These are phyloP conservation scores for Bipolaris bicolor DNA, from an alignment of 2,329 filamentous ascomycete species.

Conservation along the genomic window DNA sequence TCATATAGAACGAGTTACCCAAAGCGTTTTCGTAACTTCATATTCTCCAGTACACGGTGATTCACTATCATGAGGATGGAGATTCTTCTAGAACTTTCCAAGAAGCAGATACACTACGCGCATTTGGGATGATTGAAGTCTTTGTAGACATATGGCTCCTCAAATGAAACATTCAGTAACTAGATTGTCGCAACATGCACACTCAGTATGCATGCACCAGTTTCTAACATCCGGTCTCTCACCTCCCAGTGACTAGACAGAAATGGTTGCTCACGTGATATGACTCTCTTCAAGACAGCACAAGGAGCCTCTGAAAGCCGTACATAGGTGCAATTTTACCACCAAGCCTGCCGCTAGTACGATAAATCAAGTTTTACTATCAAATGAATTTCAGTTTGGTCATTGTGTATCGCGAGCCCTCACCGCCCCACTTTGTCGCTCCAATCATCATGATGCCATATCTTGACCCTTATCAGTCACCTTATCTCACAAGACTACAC, in stretches of 20 bases:
- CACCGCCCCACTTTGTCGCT: not conserved
- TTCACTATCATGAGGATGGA: too few relatives aligned
- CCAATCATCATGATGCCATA: not conserved
- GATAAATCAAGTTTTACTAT: not conserved
- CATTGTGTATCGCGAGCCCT: not conserved
- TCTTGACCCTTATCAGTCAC: not conserved
- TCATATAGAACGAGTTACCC: too few relatives aligned
- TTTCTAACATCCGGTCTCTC: not conserved
- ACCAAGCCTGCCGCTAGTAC: not conserved
- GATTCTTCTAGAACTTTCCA: too few relatives aligned
- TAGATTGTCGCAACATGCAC: not conserved
- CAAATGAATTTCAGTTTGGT: not conserved
- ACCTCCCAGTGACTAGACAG: not conserved
- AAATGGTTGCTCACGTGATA: not conserved
- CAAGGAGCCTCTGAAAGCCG: not conserved
- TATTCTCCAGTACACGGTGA: too few relatives aligned
- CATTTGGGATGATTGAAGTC: too few relatives aligned
- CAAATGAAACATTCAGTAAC: too few relatives aligned
- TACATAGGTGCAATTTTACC: not conserved
- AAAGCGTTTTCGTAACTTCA: too few relatives aligned
- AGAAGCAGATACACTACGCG: too few relatives aligned
- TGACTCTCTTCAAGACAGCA: not conserved
- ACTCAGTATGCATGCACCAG: not conserved
- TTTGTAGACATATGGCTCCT: too few relatives aligned
- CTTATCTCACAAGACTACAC: not conserved